Evolutionary conservation across 2,329 filamentous ascomycete species (phyloP), one percentile per base, ranked within the genome.

Genomic region (Trichoderma koningii): DNA sequence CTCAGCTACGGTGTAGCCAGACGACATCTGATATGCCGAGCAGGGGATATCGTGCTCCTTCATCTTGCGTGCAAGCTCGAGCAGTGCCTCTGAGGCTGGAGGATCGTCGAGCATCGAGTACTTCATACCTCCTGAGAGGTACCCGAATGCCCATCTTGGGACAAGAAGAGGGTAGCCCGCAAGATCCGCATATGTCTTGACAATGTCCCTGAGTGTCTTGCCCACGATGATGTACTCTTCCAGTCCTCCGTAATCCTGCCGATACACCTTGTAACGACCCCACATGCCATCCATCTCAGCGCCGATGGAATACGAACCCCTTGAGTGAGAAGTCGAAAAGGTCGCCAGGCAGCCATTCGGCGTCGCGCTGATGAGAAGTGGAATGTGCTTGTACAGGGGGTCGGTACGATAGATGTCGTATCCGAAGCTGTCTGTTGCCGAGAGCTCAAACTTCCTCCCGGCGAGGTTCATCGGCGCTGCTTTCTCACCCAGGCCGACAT

Each of bases 201-300:
- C 86, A 0, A 91, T 83, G 1, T 91, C 89, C 66, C 85, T 82
- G 4, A 91, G 76, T 0, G 87, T 91, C 69, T 82, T 82, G 14
- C 89, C 89, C 1, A 90, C 81, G 55, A 92, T 84, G 23, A 87
- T 78, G 69, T 91, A 91, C 75, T 91, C 84, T 71, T 92, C 89
- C 0, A 92, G 78, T 0, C 89, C 89, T 23, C 89, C 89, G 68
- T 88, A 84, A 66, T 89, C 87, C 74, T 92, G 89, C 7, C 89
- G 83, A 70, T 90, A 90, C 21, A 90, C 87, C 73, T 91, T 91
- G 82, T 87, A 91, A 65, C 84, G 84, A 0, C 89, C 89, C 88
- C 89, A 92, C 76, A 91, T 83, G 30, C 89, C 89, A 71, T 92
- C 89, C 75, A 92, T 88, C 74, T 92, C 89, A 1, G 86, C 85